These are phyloP conservation scores for Herpetomonas muscarum DNA, from an alignment of 208 protist species.

Conservation along the genomic window DNA sequence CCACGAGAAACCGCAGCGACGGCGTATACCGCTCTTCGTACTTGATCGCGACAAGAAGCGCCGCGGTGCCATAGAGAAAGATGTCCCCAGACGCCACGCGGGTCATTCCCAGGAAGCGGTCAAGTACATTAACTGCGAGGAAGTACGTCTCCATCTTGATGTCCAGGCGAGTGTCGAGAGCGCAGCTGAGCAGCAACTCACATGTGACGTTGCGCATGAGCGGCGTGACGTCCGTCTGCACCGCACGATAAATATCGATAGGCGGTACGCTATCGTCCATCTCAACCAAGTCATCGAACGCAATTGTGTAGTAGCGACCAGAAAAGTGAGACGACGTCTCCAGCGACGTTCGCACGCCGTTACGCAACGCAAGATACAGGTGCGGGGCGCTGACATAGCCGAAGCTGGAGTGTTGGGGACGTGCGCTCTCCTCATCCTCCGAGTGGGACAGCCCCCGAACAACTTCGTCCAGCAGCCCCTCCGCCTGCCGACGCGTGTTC, in stretches of 20 bases:
- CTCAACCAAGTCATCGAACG: constrained; percentile 60
- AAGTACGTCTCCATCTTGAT: constrained; percentile 75
- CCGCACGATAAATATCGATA: constrained; percentile 12
- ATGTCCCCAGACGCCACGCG: constrained; percentile 42
- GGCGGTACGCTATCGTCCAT: constrained; percentile 38
- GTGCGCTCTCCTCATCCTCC: not conserved
- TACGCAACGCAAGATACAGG: constrained; percentile 23
- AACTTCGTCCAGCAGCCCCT: constrained; percentile 16
- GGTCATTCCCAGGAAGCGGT: constrained; percentile 74
- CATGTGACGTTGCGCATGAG: constrained; percentile 24
- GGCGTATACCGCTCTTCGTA: constrained; percentile 97
- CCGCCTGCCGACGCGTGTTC: constrained; percentile 20
- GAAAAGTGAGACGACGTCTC: constrained; percentile 22
- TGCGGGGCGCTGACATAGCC: constrained; percentile 4
- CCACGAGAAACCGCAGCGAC: constrained; percentile 85
- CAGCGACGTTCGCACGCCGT: constrained; percentile 21
- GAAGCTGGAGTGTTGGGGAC: too few species aligned
- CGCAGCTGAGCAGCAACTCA: constrained; percentile 41
- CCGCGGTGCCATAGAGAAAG: constrained; percentile 72
- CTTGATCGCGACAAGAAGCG: constrained; percentile 96
- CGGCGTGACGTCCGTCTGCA: constrained; percentile 14
- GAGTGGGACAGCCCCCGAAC: not conserved
- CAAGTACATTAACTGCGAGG: constrained; percentile 62
- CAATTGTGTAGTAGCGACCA: constrained; percentile 39
- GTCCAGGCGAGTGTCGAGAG: constrained; percentile 20